These are phyloP conservation scores for Elsinoe necatrix DNA, from an alignment of 2,329 filamentous ascomycete genomes.

Conservation along the genomic window DNA sequence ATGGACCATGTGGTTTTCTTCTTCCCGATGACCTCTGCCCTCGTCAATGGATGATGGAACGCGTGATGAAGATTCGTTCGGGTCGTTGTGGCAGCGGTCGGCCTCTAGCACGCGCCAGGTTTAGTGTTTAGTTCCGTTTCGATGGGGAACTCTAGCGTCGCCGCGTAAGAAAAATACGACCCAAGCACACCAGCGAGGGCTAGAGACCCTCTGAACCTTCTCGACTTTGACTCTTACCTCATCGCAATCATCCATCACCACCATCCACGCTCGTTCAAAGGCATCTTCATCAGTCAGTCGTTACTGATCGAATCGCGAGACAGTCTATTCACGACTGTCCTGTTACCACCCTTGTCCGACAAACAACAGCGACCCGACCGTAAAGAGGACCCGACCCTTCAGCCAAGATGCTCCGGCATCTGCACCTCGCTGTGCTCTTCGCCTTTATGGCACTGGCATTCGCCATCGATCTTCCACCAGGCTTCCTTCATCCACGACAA, in stretches of 20 bases:
- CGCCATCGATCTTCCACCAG: neutral
- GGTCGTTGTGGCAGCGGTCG: slow-evolving; percentile 13
- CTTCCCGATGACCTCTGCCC: neutral
- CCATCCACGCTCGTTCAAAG: slow-evolving; percentile 1
- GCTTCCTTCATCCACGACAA: slow-evolving; percentile 8
- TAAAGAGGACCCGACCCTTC: neutral
- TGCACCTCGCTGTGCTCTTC: slow-evolving; percentile 14
- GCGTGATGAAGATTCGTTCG: neutral
- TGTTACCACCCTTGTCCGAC: neutral
- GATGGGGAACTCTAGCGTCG: slow-evolving; percentile 4
- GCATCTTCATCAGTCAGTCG: slow-evolving; percentile 6
- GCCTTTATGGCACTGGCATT: slow-evolving; percentile 7
- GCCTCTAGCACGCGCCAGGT: neutral
- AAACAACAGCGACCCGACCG: neutral
- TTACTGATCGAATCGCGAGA: neutral
- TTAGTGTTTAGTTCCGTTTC: slow-evolving; percentile 10
- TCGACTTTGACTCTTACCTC: neutral
- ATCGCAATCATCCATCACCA: slow-evolving; percentile 5
- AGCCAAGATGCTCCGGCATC: slow-evolving; percentile 13
- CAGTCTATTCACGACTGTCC: neutral
- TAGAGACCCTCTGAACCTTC: neutral
- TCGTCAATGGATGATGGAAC: neutral
- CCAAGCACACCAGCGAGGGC: neutral
- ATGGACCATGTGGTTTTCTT: neutral
- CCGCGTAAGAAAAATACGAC: slow-evolving; percentile 8